phyloP scores from a whole-genome alignment of 2,329 filamentous ascomycete species.

The Scedosporium dehoogii region DNA sequence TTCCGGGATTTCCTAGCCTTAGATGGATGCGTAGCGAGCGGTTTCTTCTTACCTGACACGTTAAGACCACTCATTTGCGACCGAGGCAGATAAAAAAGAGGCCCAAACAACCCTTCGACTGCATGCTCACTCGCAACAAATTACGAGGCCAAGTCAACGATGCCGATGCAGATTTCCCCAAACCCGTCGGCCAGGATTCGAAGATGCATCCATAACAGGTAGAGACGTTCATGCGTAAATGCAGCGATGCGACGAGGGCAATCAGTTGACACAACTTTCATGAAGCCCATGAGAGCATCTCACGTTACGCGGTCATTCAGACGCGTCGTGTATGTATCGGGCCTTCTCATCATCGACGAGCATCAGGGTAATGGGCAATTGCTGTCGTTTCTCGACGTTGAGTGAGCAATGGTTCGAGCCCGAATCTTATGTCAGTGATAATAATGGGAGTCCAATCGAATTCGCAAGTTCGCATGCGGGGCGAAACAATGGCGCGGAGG shows the following conservation, averaged over 20 bases:
- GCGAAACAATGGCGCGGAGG: not conserved
- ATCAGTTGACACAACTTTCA: not conserved
- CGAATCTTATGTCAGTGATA: not conserved
- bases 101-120: not conserved
- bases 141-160: not conserved
- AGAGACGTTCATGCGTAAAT: not conserved
- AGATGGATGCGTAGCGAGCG: not conserved
- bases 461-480: not conserved
- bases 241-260: not conserved
- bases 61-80: not conserved
- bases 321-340: not conserved
- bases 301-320: not conserved
- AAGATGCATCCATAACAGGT: not conserved
- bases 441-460: not conserved
- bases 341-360: not conserved
- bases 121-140: not conserved
- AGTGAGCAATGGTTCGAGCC: not conserved
- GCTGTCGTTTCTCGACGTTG: not conserved
- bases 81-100: not conserved
- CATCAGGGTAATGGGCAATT: not conserved
- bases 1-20: not conserved
- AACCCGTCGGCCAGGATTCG: not conserved
- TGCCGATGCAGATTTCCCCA: not conserved
- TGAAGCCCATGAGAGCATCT: not conserved
- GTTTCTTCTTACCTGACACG: not conserved